Conservation (phyloP, 2,329 filamentous ascomycete genomes). For the Pestalotiopsis sp. region DNA sequence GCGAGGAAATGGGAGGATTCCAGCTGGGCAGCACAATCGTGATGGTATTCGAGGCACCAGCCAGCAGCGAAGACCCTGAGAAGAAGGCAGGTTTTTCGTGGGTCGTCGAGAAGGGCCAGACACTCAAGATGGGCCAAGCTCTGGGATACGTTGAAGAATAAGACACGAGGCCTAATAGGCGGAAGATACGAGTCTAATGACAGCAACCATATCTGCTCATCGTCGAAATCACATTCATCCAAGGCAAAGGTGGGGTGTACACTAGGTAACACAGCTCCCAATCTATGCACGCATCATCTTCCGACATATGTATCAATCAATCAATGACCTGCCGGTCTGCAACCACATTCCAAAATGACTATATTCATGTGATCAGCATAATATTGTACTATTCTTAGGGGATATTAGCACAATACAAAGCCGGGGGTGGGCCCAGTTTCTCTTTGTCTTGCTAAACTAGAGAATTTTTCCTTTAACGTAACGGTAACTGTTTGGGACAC, state of each 20-base stretch:
- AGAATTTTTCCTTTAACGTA: constrained; percentile 16
- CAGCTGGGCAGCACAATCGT: constrained; percentile 94
- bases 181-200: too few species aligned
- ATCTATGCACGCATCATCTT: not conserved
- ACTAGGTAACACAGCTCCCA: not conserved
- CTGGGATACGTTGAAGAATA: constrained; percentile 71
- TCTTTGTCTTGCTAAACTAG: constrained; percentile 2
- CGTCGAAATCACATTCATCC: not conserved
- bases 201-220: not conserved
- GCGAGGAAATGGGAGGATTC: constrained; percentile 98
- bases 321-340: not conserved
- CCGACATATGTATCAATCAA: not conserved
- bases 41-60: constrained; percentile 92
- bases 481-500: constrained; percentile 3
- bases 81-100: constrained; percentile 77
- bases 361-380: constrained; percentile 2
- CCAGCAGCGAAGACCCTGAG: constrained; percentile 55
- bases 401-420: not conserved
- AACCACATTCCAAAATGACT: not conserved
- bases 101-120: constrained; percentile 85
- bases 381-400: not conserved
- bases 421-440: constrained; percentile 11
- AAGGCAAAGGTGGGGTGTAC: not conserved
- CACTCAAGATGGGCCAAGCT: constrained; percentile 85
- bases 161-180: constrained; percentile 3